Evolutionary conservation across 2,329 filamentous ascomycete genomes (phyloP), one percentile per base, ranked within the genome.

Genomic region (Claviceps cyperi): DNA sequence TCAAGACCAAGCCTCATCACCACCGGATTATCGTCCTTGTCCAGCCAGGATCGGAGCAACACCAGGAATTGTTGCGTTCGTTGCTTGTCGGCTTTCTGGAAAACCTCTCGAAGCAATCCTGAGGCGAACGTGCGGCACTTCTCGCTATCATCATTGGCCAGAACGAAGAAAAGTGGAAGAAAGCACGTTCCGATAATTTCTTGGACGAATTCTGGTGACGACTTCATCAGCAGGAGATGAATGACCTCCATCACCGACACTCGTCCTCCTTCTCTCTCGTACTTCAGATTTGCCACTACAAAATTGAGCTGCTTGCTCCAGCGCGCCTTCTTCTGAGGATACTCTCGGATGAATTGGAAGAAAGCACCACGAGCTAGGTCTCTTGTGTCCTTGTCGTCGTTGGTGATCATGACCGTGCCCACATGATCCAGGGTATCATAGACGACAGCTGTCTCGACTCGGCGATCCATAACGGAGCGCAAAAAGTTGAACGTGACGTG

Each of bases 401-500:
- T 97, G 43, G 86, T 95, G 51, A 98, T 85, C 90, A 97, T 97
- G 64, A 96, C 84, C 3, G 79, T 83, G 45, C 88, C 87, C 32
- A 94, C 83, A 59, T 89, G 83, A 63, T 98, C 92, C 55, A 96
- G 77, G 8, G 85, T 83, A 61, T 97, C 91, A 62, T 98, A 98
- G 32, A 98, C 82, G 41, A 84, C 77, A 0, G 90, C 83, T 7
- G 94, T 89, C 59, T 95, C 78, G 43, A 97, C 75, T 62, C 85
- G 91, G 17, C 90, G 80, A 49, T 86, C 84, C 61, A 98, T 78
- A 24, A 97, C 81, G 1, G 88, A 85, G 41, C 90, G 84, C 52
- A 98, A 69, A 66, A 98, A 97, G 60, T 87, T 94, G 70, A 98
- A 98, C 0, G 88, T 92, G 41, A 95, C 80, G 57, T 94, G 90